phyloP scores from a whole-genome alignment of 1,139 yeast species.

The Debaryomyces fabryi region DNA sequence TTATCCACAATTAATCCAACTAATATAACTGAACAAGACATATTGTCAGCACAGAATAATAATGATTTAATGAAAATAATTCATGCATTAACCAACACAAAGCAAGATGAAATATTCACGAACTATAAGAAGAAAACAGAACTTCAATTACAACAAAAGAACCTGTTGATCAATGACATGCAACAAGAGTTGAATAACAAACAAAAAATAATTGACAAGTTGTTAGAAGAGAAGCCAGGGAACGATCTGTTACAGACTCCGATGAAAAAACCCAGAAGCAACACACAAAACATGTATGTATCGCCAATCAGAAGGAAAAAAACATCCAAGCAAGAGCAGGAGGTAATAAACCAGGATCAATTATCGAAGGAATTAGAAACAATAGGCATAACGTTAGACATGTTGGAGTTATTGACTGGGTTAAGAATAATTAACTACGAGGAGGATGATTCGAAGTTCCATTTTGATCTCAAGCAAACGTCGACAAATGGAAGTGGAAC shows the following conservation, averaged over 20 bases:
- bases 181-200: slow-evolving; percentile 29
- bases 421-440: slow-evolving; percentile 52
- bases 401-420: slow-evolving; percentile 61
- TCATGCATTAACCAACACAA: slow-evolving; percentile 35
- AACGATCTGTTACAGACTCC: slow-evolving; percentile 7
- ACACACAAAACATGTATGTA: slow-evolving; percentile 20
- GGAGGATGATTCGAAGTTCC: slow-evolving; percentile 44
- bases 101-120: slow-evolving; percentile 38
- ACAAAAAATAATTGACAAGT: slow-evolving; percentile 30
- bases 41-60: slow-evolving; percentile 28
- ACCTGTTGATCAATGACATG: slow-evolving; percentile 29
- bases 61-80: slow-evolving; percentile 35
- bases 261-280: slow-evolving; percentile 3
- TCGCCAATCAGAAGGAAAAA: slow-evolving; percentile 43
- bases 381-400: slow-evolving; percentile 53
- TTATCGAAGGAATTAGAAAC: slow-evolving; percentile 47
- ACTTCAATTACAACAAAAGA: slow-evolving; percentile 33
- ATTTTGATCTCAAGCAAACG: slow-evolving; percentile 57
- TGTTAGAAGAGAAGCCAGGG: slow-evolving; percentile 13
- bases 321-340: slow-evolving; percentile 18
- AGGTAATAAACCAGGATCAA: slow-evolving; percentile 33
- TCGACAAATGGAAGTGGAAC: slow-evolving; percentile 35
- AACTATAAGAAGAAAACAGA: slow-evolving; percentile 32
- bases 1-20: background rate
- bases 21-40: slow-evolving; percentile 36